Evolutionary conservation across 164 flowering plant species (phyloP), one percentile per base, ranked within the genome.

Genomic region (Litsea cubeba): DNA sequence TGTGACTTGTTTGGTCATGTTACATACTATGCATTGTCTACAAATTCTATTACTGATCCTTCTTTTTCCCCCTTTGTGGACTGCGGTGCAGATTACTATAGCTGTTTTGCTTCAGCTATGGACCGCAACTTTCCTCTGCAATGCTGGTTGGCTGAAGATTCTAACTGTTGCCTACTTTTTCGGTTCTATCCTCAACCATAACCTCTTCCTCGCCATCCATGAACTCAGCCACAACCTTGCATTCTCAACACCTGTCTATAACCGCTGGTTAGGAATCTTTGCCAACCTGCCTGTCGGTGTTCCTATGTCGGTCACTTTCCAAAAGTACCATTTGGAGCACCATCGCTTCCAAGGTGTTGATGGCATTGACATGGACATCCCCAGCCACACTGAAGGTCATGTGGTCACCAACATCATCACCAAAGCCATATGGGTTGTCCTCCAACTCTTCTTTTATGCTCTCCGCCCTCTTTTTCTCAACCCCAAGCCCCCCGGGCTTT

Each of bases 201-300:
- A 95, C 75, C 95, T 95, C 58, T 95, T 95, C 84, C 82, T 95
- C 57, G 99, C 99, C 69, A 93, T 95, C 72, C 99, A 95, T 71
- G 99, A 95, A 83, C 91, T 95, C 51, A 91, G 97, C 74, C 99
- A 95, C 87, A 95, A 95, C 78, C 97, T 95, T 6, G 99, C 99
- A 77, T 95, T 95, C 91, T 86, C 90, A 8, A 91, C 87, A 64
- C 99, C 97, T 0, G 79, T 81, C 60, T 85, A 85, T 84, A 95
- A 95, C 85, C 94, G 94, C 2, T 95, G 97, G 93, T 87, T 95
- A 10, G 99, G 99, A 30, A 95, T 95, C 76, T 93, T 95, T 20
- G 99, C 99, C 32, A 95, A 95, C 78, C 95, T 95, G 66, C 99
- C 99, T 2, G 83, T 95, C 18, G 97, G 99, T 26, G 92, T 95